Base-by-base conservation (phyloP, 345 rosid species). In the Alliaria petiolata region DNA sequence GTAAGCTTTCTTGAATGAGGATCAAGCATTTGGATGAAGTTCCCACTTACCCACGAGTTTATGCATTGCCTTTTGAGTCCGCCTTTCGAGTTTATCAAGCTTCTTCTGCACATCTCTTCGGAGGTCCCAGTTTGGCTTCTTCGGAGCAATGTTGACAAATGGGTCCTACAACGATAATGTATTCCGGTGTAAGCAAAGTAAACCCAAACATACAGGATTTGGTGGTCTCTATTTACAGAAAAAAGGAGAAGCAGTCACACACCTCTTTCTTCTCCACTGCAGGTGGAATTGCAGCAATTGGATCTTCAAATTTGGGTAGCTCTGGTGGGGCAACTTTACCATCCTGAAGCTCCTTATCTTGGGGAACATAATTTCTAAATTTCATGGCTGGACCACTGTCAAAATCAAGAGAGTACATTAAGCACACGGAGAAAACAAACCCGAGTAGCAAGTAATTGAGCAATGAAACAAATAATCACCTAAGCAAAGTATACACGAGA, bases 121-220 rank as follows among this genome's bases (percentile, higher is more conserved):
- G 15, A 95, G 83, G 83, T 95, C 96, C 99, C 96, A 92, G 70
- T 95, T 95, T 8, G 99, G 96, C 75, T 95, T 92, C 85, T 95
- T 92, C 3, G 99, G 99, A 74, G 98, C 98, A 71, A 95, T 92
- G 81, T 87, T 95, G 69, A 85, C 84, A 76, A 95, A 88, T 10
- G 99, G 98, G 80, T 95, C 97, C 99, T 87, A 47, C 1, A 76
- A 70, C 3, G 62, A 54, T 28, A 19, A 9, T 22, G 25, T 22
- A 26, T 25, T 28, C 66, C 7, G 11, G 47, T 8, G 40, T 42
- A 16, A 70, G 62, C 50, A 44, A 13, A 70, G 15, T 16, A 56
- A 68, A 9, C 16, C 2, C 56, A 55, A 62, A 10, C 8, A 50
- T 28, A 10, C n/a, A 60, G 72, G 74, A 43, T 7, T 33, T 40